phyloP scores from a whole-genome alignment of 768 basidiomycete genomes.

The Rhizopogon rudus region DNA sequence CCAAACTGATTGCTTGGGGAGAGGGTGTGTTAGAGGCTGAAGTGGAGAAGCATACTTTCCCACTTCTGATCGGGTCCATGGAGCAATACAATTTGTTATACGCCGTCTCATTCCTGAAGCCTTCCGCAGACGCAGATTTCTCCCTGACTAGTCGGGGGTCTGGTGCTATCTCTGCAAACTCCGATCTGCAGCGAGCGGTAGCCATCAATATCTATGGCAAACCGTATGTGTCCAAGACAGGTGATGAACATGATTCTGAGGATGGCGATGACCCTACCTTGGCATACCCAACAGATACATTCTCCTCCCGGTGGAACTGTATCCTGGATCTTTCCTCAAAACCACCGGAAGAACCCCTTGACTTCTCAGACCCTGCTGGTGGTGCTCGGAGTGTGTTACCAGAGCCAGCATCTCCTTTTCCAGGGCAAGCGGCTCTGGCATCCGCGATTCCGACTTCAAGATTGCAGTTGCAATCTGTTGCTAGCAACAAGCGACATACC shows the following conservation, averaged over 20 bases:
- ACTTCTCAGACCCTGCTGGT: slow-evolving; percentile 10
- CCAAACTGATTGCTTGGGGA: slow-evolving; percentile 47
- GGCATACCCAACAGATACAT: slow-evolving; percentile 64
- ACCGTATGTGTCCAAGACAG: slow-evolving; percentile 43
- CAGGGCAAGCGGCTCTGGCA: slow-evolving; percentile 29
- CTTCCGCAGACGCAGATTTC: slow-evolving; percentile 51
- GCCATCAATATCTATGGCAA: slow-evolving; percentile 75
- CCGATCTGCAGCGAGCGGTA: slow-evolving; percentile 69
- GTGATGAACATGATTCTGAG: slow-evolving; percentile 10
- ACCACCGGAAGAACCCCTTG: slow-evolving; percentile 15
- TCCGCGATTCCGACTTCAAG: slow-evolving; percentile 14
- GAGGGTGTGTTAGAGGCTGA: slow-evolving; percentile 28
- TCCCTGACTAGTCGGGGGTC: slow-evolving; percentile 28
- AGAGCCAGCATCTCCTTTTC: slow-evolving; percentile 80
- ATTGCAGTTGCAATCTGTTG: slow-evolving; percentile 33
- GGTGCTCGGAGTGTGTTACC: slow-evolving; percentile 45
- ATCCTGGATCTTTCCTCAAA: slow-evolving; percentile 67
- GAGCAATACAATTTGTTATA: slow-evolving; percentile 91
- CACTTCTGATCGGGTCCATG: slow-evolving; percentile 59
- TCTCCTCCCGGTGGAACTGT: slow-evolving; percentile 89
- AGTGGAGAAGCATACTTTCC: slow-evolving; percentile 51
- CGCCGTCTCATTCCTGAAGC: slow-evolving; percentile 74
- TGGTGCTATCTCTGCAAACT: slow-evolving; percentile 24
- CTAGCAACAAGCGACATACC: slow-evolving; percentile 58
- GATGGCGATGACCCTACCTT: slow-evolving; percentile 12